Conservation (phyloP, 352 stramenopile genomes). For the Phytophthora syringae region DNA sequence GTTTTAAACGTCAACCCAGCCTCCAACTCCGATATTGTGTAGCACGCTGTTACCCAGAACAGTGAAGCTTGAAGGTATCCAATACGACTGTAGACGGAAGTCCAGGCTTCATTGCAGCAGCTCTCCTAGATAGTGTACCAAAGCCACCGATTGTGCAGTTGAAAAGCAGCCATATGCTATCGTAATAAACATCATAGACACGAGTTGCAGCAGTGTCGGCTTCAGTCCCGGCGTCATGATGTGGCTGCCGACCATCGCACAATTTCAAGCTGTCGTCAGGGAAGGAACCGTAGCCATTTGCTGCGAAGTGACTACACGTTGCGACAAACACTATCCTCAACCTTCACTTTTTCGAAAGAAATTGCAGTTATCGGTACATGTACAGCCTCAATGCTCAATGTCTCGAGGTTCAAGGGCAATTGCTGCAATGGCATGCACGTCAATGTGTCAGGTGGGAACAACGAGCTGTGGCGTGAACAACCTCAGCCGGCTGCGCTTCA, state of each 20-base stretch:
- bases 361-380: too few relatives aligned
- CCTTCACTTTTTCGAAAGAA: slow-evolving; percentile 35
- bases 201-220: slow-evolving; percentile 11
- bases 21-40: too few relatives aligned
- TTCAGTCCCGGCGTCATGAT: slow-evolving; percentile 3
- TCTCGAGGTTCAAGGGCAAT: background rate
- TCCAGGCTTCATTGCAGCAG: background rate
- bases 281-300: slow-evolving; percentile 25
- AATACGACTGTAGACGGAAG: slow-evolving; percentile 11
- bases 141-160: slow-evolving; percentile 6
- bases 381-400: too few relatives aligned
- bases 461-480: slow-evolving; percentile 22
- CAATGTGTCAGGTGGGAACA: slow-evolving; percentile 2
- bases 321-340: slow-evolving; percentile 11
- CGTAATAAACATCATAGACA: slow-evolving; percentile 22
- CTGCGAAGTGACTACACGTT: slow-evolving; percentile 12
- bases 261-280: slow-evolving; percentile 4
- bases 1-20: background rate
- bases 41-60: too few relatives aligned
- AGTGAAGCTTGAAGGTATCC: too few relatives aligned
- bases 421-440: slow-evolving; percentile 1
- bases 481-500: slow-evolving; percentile 23
- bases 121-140: slow-evolving; percentile 24
- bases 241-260: slow-evolving; percentile 1
- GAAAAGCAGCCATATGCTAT: too few relatives aligned